A percentile compares a stretch with the other conserved stretches of the same genome.
Conservation (phyloP, 352 stramenopile genomes). For the Globisporangium barbulae region DNA sequence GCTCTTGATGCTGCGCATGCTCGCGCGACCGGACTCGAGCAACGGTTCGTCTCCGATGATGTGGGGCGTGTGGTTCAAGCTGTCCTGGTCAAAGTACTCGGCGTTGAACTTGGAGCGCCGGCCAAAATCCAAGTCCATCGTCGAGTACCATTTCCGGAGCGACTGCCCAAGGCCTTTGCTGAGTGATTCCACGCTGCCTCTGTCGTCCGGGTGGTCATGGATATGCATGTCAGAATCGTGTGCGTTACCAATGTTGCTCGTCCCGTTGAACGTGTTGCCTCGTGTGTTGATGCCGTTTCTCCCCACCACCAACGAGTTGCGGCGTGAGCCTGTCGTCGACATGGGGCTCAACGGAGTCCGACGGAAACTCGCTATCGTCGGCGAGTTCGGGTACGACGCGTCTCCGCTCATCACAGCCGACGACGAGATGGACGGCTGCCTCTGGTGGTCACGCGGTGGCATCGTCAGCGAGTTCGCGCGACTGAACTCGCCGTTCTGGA, state of each 20-base stretch:
- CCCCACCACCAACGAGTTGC: constrained; percentile 15
- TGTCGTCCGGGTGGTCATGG: constrained; percentile 13
- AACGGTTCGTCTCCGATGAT: constrained; percentile 41
- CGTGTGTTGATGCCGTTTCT: constrained; percentile 7
- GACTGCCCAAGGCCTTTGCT: constrained; percentile 50
- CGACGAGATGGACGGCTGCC: constrained; percentile 30
- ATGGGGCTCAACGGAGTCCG: constrained; percentile 40
- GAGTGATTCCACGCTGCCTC: constrained; percentile 47
- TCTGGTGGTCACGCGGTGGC: constrained; percentile 23
- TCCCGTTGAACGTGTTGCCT: constrained; percentile 12
- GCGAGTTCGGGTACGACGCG: constrained; percentile 63
- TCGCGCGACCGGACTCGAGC: constrained; percentile 51
- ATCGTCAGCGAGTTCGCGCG: constrained; percentile 67
- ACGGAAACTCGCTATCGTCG: constrained; percentile 52
- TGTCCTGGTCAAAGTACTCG: constrained; percentile 71
- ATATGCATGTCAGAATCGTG: constrained; percentile 11
- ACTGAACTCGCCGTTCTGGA: constrained; percentile 63
- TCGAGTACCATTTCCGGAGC: constrained; percentile 74
- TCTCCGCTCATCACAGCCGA: constrained; percentile 42
- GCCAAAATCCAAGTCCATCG: constrained; percentile 67
- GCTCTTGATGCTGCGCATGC: constrained; percentile 31
- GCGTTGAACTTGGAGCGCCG: constrained; percentile 75
- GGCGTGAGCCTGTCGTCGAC: neutral
- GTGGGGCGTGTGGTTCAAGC: constrained; percentile 26
- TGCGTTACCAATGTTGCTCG: neutral